Evolutionary conservation across 2,329 filamentous ascomycete genomes (phyloP).

Genomic region (Talaromyces funiculosus): DNA sequence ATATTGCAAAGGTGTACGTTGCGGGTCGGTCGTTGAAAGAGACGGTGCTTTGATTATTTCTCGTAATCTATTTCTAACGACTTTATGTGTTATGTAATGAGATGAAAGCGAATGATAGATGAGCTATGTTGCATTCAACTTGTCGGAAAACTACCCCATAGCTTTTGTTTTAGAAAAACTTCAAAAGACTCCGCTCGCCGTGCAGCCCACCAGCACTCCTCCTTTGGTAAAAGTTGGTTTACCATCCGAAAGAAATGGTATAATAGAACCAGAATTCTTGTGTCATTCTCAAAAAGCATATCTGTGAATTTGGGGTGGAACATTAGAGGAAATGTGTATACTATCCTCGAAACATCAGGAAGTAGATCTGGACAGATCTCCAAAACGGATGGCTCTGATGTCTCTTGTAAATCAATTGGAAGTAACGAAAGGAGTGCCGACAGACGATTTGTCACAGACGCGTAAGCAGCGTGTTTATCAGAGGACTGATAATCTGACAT

Average conservation of each 20-base stretch:
- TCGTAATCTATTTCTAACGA: background rate
- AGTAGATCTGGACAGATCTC: slow-evolving; percentile 1
- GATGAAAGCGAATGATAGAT: background rate
- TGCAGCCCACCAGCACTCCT: slow-evolving; percentile 11
- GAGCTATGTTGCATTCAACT: background rate
- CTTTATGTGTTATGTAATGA: background rate
- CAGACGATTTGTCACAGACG: slow-evolving; percentile 4
- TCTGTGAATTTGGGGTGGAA: background rate
- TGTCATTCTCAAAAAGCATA: slow-evolving; percentile 9
- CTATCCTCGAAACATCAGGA: slow-evolving; percentile 1
- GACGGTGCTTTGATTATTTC: background rate
- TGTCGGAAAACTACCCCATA: background rate
- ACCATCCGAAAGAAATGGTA: slow-evolving; percentile 11
- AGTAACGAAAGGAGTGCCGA: slow-evolving; percentile 10
- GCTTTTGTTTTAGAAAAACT: background rate
- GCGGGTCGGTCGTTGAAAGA: slow-evolving; percentile 38
- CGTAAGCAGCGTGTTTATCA: background rate
- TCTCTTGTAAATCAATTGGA: background rate
- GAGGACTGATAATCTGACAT: background rate
- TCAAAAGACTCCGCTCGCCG: background rate
- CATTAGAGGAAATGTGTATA: slow-evolving; percentile 7
- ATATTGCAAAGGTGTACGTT: slow-evolving; percentile 53
- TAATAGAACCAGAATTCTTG: background rate
- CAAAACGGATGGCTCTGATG: background rate
- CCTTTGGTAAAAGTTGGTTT: background rate